Conservation (phyloP, 2,329 filamentous ascomycete genomes). For the Aureobasidium uvarum region DNA sequence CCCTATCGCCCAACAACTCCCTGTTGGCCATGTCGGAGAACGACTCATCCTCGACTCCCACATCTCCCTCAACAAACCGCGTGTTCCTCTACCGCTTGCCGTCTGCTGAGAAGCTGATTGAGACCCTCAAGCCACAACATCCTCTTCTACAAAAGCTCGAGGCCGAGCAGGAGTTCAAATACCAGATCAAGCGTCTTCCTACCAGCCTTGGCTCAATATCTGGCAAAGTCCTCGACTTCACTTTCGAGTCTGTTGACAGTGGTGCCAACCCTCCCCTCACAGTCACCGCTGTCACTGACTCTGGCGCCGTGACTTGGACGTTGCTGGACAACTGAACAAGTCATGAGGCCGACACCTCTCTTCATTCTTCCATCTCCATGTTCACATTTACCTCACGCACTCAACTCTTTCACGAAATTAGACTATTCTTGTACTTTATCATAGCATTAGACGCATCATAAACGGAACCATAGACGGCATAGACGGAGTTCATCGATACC, state of each 20-base stretch:
- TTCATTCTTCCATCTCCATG: background rate
- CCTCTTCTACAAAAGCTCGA: slow-evolving; percentile 5
- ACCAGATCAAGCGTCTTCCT: slow-evolving; percentile 25
- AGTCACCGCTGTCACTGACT: slow-evolving; percentile 6
- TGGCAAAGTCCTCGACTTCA: slow-evolving; percentile 21
- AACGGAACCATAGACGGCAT: slow-evolving; percentile 15
- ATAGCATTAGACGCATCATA: slow-evolving; percentile 14
- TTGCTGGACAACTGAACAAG: slow-evolving; percentile 21
- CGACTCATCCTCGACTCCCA: slow-evolving; percentile 16
- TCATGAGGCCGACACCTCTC: background rate
- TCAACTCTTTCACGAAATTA: background rate
- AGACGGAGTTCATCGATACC: slow-evolving; percentile 14
- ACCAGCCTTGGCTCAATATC: slow-evolving; percentile 22
- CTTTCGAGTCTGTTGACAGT: background rate
- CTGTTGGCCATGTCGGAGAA: slow-evolving; percentile 37
- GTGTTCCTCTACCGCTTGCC: slow-evolving; percentile 38
- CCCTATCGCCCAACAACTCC: slow-evolving; percentile 30
- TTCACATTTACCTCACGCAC: background rate
- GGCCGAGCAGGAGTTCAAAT: background rate
- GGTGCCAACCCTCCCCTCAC: background rate
- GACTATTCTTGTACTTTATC: background rate
- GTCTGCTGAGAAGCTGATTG: slow-evolving; percentile 28
- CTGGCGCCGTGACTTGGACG: slow-evolving; percentile 6
- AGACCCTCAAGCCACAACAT: slow-evolving; percentile 26
- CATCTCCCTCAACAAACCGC: slow-evolving; percentile 35